Evolutionary conservation across 768 basidiomycete genomes (phyloP).

Genomic region (Neoboletus magnificus): DNA sequence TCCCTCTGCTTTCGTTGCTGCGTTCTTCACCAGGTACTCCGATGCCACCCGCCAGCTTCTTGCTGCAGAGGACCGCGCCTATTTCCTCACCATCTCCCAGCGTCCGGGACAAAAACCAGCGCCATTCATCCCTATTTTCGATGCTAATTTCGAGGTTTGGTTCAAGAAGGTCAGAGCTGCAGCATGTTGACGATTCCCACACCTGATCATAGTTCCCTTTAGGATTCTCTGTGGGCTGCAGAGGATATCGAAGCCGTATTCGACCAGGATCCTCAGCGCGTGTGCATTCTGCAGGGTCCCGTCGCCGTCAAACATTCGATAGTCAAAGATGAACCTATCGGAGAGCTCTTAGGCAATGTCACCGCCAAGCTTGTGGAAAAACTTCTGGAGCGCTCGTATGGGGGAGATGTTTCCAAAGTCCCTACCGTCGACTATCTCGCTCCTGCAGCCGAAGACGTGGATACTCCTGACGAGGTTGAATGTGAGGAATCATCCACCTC

Average conservation of each 20-base stretch:
- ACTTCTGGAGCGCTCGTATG: conserved; percentile 76
- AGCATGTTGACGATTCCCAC: background rate
- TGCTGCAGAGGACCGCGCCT: conserved; percentile 90
- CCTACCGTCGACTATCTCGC: conserved; percentile 86
- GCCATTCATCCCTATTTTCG: conserved; percentile 95
- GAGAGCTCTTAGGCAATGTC: conserved; percentile 87
- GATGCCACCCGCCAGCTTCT: conserved; percentile 82
- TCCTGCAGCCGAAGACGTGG: conserved; percentile 40
- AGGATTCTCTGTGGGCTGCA: conserved; percentile 97
- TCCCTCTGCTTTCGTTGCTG: conserved; percentile 69
- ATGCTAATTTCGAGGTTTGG: conserved; percentile 94
- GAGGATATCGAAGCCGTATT: conserved; percentile 99
- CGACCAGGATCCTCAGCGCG: conserved; percentile 97
- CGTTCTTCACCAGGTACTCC: conserved; percentile 85
- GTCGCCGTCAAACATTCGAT: conserved; percentile 87
- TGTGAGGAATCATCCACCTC: conserved; percentile 41
- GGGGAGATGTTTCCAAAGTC: conserved; percentile 67
- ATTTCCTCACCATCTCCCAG: conserved; percentile 94
- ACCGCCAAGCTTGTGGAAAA: conserved; percentile 72
- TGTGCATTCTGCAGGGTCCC: conserved; percentile 96
- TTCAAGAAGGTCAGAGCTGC: conserved; percentile 85
- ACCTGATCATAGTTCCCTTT: conserved; percentile 10
- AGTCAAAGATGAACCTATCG: conserved; percentile 91
- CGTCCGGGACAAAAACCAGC: conserved; percentile 97
- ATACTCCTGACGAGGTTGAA: conserved; percentile 41